phyloP scores from a whole-genome alignment of 2,329 filamentous ascomycete genomes.

The Mariannaea sp. region DNA sequence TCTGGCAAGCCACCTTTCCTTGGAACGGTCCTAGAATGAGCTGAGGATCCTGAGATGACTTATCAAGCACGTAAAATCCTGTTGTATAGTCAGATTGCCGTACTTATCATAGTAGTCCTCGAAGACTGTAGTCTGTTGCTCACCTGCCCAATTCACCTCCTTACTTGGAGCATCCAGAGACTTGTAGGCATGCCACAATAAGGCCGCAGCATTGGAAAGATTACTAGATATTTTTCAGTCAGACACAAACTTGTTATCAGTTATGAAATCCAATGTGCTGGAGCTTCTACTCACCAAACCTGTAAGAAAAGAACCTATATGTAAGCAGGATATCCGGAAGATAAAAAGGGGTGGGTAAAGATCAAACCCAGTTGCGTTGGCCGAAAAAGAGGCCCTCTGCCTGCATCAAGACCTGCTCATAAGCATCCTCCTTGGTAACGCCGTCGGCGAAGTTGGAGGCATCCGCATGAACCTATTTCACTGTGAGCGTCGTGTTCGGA shows the following conservation, averaged over 20 bases:
- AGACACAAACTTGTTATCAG: conserved; percentile 2
- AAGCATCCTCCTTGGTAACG: conserved; percentile 72
- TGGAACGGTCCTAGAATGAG: conserved; percentile 82
- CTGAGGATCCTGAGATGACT: conserved; percentile 48
- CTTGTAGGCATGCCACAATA: conserved; percentile 81
- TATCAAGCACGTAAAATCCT: conserved; percentile 77
- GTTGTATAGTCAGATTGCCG: conserved; percentile 18
- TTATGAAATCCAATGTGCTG: background rate
- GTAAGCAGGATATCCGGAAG: conserved; percentile 23
- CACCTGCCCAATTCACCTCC: conserved; percentile 78
- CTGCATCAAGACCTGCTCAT: conserved; percentile 74
- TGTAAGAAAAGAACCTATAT: conserved; percentile 13
- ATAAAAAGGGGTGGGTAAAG: background rate
- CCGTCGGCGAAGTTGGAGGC: conserved; percentile 72
- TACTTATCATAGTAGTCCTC: background rate
- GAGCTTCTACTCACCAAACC: conserved; percentile 35
- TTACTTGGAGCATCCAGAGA: conserved; percentile 69
- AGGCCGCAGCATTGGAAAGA: conserved; percentile 73
- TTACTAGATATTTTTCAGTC: conserved; percentile 63
- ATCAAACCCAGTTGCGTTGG: conserved; percentile 77
- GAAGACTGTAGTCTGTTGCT: conserved; percentile 15
- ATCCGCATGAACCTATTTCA: conserved; percentile 72
- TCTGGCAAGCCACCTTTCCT: conserved; percentile 80
- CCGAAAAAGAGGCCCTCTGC: conserved; percentile 70
- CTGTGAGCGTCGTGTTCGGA: conserved; percentile 11